Evolutionary conservation across 345 rosid species (phyloP).

Genomic region (Psidium friedrichsthalianum): DNA sequence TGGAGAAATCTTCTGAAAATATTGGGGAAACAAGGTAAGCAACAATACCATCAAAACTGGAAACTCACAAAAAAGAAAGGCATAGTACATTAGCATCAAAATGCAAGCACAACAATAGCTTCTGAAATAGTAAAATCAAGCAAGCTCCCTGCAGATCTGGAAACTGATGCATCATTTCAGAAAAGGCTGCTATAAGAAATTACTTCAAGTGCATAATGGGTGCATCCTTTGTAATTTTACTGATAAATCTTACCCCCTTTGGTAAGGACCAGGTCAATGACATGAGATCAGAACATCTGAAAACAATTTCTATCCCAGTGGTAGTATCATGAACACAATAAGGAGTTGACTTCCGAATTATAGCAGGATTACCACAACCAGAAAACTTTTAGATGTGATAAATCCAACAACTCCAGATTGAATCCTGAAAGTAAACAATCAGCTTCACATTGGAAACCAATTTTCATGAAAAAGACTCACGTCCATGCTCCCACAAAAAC

Average conservation of each 20-base stretch:
- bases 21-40: background rate
- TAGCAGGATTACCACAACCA: background rate
- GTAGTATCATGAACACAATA: background rate
- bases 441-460: background rate
- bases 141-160: background rate
- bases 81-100: background rate
- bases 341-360: background rate
- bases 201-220: background rate
- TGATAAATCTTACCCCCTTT: background rate
- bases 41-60: background rate
- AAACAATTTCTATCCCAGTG: background rate
- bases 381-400: background rate
- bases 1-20: conserved; percentile 13
- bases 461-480: background rate
- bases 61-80: background rate
- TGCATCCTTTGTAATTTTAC: background rate
- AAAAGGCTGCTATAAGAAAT: background rate
- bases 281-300: background rate
- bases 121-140: background rate
- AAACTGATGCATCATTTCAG: background rate
- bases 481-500: background rate
- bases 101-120: background rate
- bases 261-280: background rate
- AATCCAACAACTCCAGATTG: background rate
- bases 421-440: background rate